Conservation (phyloP, 2,329 filamentous ascomycete species). For the Colletotrichum sp. region DNA sequence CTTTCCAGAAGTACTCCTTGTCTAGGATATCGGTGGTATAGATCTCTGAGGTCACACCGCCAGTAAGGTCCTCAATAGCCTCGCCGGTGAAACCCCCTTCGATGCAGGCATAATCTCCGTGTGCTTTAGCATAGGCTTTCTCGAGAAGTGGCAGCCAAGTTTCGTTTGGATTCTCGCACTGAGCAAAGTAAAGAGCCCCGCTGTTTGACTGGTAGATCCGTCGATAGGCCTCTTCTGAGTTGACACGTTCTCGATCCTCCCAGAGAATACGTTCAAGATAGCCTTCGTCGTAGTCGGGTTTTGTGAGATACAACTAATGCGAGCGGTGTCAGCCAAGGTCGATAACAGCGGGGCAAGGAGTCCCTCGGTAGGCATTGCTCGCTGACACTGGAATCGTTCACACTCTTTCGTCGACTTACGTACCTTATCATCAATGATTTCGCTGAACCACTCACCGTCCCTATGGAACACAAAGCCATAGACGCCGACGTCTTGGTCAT, state of each 20-base stretch:
- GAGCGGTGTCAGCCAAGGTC: background rate
- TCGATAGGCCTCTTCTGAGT: constrained; percentile 66
- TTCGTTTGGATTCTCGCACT: constrained; percentile 76
- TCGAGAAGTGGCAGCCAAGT: constrained; percentile 82
- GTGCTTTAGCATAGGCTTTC: constrained; percentile 82
- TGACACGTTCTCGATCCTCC: constrained; percentile 51
- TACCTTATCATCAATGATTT: constrained; percentile 62
- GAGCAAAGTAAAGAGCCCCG: constrained; percentile 77
- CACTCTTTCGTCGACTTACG: background rate
- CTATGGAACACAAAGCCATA: constrained; percentile 87
- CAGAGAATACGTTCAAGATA: constrained; percentile 51
- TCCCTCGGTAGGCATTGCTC: background rate
- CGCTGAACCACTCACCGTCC: constrained; percentile 75
- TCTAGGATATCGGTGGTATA: constrained; percentile 74
- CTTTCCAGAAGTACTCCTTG: constrained; percentile 74
- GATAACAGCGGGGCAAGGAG: background rate
- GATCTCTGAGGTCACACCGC: constrained; percentile 71
- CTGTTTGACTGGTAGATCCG: constrained; percentile 77
- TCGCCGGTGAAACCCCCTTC: constrained; percentile 72
- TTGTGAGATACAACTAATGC: constrained; percentile 54
- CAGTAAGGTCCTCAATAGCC: constrained; percentile 65
- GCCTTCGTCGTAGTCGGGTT: constrained; percentile 66
- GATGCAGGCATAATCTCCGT: constrained; percentile 79
- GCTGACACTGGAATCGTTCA: background rate
- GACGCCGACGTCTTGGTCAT: constrained; percentile 76